A percentile compares a stretch with the other conserved stretches of the same genome.
Conservation (phyloP, 352 stramenopile species). For the Thalassiosira delicatula region DNA sequence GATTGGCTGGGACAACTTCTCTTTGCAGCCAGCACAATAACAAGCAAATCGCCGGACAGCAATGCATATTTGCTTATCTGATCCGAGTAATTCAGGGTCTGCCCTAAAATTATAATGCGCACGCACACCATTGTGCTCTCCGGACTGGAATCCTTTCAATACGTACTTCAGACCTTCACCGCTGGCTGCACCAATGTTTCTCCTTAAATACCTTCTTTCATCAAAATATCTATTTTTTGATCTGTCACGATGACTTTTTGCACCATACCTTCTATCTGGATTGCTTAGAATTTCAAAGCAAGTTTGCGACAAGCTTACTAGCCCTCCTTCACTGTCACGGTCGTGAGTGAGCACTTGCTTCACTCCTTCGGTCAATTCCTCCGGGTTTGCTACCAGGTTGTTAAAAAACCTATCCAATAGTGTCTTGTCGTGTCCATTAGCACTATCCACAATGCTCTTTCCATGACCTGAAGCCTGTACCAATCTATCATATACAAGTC, state of each 20-base stretch:
- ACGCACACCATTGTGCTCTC: neutral
- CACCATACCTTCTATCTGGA: neutral
- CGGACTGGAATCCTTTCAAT: neutral
- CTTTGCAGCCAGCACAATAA: neutral
- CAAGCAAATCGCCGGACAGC: neutral
- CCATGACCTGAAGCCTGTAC: neutral
- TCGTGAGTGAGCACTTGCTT: slow-evolving; percentile 3
- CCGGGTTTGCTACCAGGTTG: neutral
- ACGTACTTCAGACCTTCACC: neutral
- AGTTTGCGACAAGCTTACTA: neutral
- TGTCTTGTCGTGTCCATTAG: neutral
- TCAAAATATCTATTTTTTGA: neutral
- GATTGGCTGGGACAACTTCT: neutral
- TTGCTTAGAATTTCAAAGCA: neutral
- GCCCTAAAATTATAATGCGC: neutral
- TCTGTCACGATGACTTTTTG: neutral
- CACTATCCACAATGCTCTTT: neutral
- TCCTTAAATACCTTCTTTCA: neutral
- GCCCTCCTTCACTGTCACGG: neutral
- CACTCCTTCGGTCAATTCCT: neutral
- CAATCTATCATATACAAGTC: neutral
- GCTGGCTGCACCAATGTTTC: neutral
- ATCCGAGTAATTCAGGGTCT: neutral
- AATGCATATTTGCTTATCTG: neutral
- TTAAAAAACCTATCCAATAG: slow-evolving; percentile 9